A percentile compares a stretch with the other conserved stretches of the same genome.
These are phyloP conservation scores for Leccinum obscurum DNA, from an alignment of 768 basidiomycete genomes.

Conservation along the genomic window DNA sequence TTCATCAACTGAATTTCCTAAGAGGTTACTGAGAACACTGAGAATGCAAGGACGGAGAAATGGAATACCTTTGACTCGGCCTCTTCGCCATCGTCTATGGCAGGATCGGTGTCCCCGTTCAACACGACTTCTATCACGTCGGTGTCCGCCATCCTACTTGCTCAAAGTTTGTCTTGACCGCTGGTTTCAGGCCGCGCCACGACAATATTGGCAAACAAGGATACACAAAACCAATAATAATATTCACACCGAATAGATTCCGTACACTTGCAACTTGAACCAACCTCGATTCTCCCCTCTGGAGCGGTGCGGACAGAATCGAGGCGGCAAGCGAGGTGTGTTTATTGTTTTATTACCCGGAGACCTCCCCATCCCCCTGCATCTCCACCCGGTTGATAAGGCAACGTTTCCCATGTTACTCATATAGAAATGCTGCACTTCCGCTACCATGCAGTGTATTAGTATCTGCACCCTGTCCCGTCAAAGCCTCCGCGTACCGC, in stretches of 20 bases:
- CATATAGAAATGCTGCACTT: neutral
- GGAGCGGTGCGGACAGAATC: neutral
- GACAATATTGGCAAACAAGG: slow-evolving; percentile 25
- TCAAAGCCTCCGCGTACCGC: slow-evolving; percentile 23
- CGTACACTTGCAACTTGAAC: neutral
- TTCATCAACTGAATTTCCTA: slow-evolving; percentile 91
- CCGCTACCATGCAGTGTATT: neutral
- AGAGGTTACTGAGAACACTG: slow-evolving; percentile 18
- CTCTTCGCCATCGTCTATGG: slow-evolving; percentile 61
- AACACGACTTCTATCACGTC: slow-evolving; percentile 44
- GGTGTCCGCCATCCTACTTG: slow-evolving; percentile 50
- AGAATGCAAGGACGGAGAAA: slow-evolving; percentile 5
- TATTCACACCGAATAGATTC: neutral
- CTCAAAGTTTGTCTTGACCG: slow-evolving; percentile 25
- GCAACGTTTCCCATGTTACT: neutral
- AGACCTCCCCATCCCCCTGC: neutral
- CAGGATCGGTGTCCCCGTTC: slow-evolving; percentile 29
- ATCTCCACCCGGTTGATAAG: slow-evolving; percentile 7
- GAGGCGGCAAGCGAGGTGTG: no score
- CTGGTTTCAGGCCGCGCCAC: slow-evolving; percentile 20
- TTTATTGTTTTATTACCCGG: neutral
- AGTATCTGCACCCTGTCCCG: slow-evolving; percentile 6
- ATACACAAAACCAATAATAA: slow-evolving; percentile 17
- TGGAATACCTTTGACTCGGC: slow-evolving; percentile 56
- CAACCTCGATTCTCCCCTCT: neutral